Base-by-base conservation (phyloP, 768 basidiomycete species). In the Guyanaporus albipodus region DNA sequence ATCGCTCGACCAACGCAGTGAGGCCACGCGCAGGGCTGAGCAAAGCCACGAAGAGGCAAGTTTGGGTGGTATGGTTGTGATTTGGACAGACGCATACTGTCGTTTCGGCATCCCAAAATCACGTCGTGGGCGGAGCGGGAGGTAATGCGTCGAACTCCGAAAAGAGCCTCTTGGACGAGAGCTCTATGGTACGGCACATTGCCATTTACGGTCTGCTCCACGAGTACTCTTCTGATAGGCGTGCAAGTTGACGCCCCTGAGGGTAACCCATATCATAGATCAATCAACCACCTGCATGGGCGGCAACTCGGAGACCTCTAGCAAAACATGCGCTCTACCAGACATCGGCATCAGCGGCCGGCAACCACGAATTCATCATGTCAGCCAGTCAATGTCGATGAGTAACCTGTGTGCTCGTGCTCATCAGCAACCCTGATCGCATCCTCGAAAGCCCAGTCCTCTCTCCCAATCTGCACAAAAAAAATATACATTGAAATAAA, bases 1-100 rank as follows among this genome's bases (percentile, higher is more conserved):
- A 80, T 48, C 71, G 57, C 49, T 77, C 68, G 3, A 75, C 74
- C 72, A 77, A 75, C 48, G 74, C 68, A 31, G 79, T 72, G 37
- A 79, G 75, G 2, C 14, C 17, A 17, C 23, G 38, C 4, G 28
- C 40, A 12, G 49, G 24, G 3, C 56, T 61, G 19, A 7, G 14
- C 11, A 18, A 7, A 14, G 8, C 8, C 21, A 34, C 22, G 1
- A 11, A 22, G 22, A 9, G 38, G 17, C 5, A 12, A 18, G 17
- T 12, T 17, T 23, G 15, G 21, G 26, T 31, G 3, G 28, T 14
- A 29, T n/a, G n/a, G n/a, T n/a, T 10, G 14, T 29, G 28, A 14
- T 10, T 14, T 29, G 11, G 28, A 14, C 28, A 14, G 28, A 34
- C 18, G 27, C 48, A 14, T 21, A 42, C 27, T 42, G n/a, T 19